Conservation (phyloP, 306 rosid species). For the Argentina anserina region DNA sequence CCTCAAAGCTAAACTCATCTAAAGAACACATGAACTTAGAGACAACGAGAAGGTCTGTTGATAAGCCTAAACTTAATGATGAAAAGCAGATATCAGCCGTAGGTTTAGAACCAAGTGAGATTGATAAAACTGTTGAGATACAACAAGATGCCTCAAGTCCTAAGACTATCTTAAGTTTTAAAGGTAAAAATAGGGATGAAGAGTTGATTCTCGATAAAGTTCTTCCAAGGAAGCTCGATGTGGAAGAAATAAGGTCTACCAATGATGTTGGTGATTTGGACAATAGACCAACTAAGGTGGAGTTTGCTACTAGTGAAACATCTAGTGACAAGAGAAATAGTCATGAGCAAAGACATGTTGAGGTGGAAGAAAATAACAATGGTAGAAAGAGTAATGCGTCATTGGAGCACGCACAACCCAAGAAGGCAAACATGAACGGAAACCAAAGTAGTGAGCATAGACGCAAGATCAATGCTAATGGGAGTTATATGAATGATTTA, state of each 20-base stretch:
- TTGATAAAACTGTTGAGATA: conserved; percentile 13
- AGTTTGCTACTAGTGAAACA: conserved; percentile 28
- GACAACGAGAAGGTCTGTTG: conserved; percentile 16
- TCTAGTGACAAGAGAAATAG: conserved; percentile 24
- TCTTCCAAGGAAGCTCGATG: conserved; percentile 3
- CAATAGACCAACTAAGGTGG: conserved; percentile 38
- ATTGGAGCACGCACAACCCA: background rate
- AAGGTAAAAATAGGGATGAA: conserved; percentile 28
- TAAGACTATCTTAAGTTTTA: conserved; percentile 13
- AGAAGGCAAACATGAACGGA: background rate
- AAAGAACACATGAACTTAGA: conserved; percentile 27
- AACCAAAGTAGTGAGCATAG: conserved; percentile 22
- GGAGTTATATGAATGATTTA: conserved; percentile 19
- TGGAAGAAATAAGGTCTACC: conserved; percentile 16
- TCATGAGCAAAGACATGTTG: conserved; percentile 1
- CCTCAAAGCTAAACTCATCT: conserved; percentile 21
- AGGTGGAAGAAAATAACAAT: background rate
- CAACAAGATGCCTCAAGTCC: conserved; percentile 15
- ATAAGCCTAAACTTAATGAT: conserved; percentile 19
- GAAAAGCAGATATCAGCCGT: conserved; percentile 23
- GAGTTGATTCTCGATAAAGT: conserved; percentile 23
- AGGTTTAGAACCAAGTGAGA: conserved; percentile 15
- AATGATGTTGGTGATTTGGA: conserved; percentile 28
- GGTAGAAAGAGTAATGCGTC: background rate
- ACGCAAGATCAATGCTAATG: conserved; percentile 18